These are phyloP conservation scores for Sporothrix sp. DNA, from an alignment of 2,329 filamentous ascomycete genomes.

Conservation along the genomic window DNA sequence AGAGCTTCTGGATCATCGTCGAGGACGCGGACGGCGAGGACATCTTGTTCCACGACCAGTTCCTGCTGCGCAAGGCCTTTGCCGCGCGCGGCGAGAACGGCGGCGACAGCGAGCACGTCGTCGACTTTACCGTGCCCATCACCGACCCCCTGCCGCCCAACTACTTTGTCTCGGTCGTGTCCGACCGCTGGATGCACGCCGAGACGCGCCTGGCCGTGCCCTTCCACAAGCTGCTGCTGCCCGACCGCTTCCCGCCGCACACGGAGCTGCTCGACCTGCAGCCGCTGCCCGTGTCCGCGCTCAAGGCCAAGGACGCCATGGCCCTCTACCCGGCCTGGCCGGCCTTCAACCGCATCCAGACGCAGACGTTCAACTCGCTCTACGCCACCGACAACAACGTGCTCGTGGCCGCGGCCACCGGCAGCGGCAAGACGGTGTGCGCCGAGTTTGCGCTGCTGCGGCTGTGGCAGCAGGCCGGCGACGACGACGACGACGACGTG, in stretches of 20 bases:
- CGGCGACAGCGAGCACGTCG: constrained; percentile 84
- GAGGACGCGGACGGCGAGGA: constrained; percentile 97
- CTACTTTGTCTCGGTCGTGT: constrained; percentile 93
- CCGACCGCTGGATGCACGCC: constrained; percentile 96
- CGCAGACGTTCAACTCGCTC: constrained; percentile 89
- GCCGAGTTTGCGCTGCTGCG: constrained; percentile 87
- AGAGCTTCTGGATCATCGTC: constrained; percentile 94
- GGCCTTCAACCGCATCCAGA: constrained; percentile 95
- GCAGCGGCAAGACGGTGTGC: constrained; percentile 93
- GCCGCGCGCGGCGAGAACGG: constrained; percentile 62
- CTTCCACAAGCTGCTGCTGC: constrained; percentile 88
- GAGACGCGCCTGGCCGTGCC: constrained; percentile 89
- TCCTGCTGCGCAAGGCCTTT: constrained; percentile 83
- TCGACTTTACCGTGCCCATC: constrained; percentile 94
- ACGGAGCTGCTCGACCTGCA: constrained; percentile 89
- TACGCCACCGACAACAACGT: constrained; percentile 90
- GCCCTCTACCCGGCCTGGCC: constrained; percentile 74
- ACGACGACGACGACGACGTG: constrained; percentile 56
- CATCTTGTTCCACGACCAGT: constrained; percentile 89
- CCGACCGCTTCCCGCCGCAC: constrained; percentile 90
- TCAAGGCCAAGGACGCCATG: constrained; percentile 78
- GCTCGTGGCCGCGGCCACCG: constrained; percentile 83
- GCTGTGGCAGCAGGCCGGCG: constrained; percentile 48
- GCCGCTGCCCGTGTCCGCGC: constrained; percentile 71
- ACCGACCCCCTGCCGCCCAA: constrained; percentile 97